Evolutionary conservation across 108 stramenopile species (phyloP), one percentile per base, ranked within the genome.

Genomic region (Cyclotella kingstonii): DNA sequence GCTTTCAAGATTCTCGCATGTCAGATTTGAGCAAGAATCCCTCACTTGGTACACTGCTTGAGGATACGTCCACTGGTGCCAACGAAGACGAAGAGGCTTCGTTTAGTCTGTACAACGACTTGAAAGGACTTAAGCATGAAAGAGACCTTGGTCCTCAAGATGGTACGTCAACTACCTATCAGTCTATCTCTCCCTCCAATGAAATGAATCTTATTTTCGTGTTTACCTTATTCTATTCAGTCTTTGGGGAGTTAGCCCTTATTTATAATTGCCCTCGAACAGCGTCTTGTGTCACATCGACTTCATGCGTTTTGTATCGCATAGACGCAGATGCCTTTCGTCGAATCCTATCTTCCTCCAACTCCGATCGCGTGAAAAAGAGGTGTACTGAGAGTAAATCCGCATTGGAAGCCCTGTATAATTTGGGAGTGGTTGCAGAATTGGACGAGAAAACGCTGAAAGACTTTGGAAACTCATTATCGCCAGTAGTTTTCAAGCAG

Each of bases 251-350:
- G 54, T 46, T 73, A 18, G 80, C 80, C 3, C 42, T 84, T 9
- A 64, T 84, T 6, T 84, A 84, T 60, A 61, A 82, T 40, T 76
- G 70, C 42, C 75, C 83, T n/a, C 63, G 83, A 3, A 77, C 83
- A 4, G 83, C 83, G 5, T 73, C 81, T 1, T 76, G 78, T 45
- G 31, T 63, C 19, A 76, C 70, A 12, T 66, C 62, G 14, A 77
- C 63, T 46, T 39, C 33, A 30, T 79, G 73, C 28, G 63, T 57
- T 3, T 10, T 76, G 10, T 76, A 70, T 11, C 38, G 69, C 26
- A 54, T 70, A 11, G 63, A 76, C 19, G 69, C 54, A 9, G 63
- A 70, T n/a, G 55, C 63, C 2, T 76, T 76, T 28, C 52, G 71
- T 15, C 71, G 59, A 38, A 80, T 82, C 31, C 58, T 82, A 14